These are phyloP conservation scores for Ceratocystis smalleyi DNA, from an alignment of 2,329 filamentous ascomycete genomes.

Conservation along the genomic window DNA sequence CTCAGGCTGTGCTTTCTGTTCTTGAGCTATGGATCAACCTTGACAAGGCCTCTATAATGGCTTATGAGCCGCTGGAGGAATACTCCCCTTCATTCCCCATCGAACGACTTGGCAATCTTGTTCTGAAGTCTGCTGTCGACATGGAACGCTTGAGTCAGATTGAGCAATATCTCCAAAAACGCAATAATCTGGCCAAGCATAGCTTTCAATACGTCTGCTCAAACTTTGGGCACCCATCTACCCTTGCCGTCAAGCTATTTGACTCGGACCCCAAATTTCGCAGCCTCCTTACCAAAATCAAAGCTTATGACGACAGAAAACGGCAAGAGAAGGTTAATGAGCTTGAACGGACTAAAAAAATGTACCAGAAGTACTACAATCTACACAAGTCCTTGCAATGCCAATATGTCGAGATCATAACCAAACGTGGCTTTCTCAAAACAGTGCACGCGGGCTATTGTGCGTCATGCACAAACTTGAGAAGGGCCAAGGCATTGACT, in stretches of 20 bases:
- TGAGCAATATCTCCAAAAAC: conserved; percentile 29
- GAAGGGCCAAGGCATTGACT: conserved; percentile 25
- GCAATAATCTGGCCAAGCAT: not conserved
- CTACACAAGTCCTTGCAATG: not conserved
- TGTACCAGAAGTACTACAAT: not conserved
- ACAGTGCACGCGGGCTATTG: not conserved
- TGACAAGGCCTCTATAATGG: conserved; percentile 31
- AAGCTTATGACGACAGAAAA: not conserved
- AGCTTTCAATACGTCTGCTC: not conserved
- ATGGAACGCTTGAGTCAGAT: conserved; percentile 30
- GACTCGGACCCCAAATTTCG: not conserved
- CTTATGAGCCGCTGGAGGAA: conserved; percentile 28
- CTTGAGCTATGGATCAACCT: conserved; percentile 44
- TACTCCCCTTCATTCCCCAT: conserved; percentile 33
- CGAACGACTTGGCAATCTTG: conserved; percentile 28
- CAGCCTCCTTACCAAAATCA: not conserved
- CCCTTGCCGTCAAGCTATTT: not conserved
- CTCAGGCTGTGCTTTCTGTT: conserved; percentile 39
- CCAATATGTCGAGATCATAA: not conserved
- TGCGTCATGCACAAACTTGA: rapidly evolving
- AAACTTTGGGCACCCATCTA: not conserved
- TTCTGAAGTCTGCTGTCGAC: conserved; percentile 30
- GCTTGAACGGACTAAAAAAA: not conserved
- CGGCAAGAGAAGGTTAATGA: not conserved
- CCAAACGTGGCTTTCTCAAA: rapidly evolving